Conservation (phyloP, 768 basidiomycete genomes). For the Xanthoconium stramineum region DNA sequence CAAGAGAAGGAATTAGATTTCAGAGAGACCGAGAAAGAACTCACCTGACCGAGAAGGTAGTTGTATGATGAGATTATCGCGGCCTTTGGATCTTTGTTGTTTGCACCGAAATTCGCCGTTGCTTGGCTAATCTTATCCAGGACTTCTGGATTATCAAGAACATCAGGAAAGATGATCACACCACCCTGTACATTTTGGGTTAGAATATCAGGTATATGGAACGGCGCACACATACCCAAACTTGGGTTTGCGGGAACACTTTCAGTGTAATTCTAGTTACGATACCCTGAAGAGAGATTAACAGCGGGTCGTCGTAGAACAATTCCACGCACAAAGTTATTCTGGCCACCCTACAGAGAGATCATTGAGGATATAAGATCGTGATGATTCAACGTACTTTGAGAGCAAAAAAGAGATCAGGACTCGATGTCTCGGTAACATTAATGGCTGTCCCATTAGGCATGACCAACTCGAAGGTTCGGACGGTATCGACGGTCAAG, state of each 20-base stretch:
- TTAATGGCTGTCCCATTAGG: conserved; percentile 37
- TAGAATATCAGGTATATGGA: background rate
- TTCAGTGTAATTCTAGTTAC: conserved; percentile 56
- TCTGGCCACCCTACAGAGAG: conserved; percentile 49
- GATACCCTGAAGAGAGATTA: conserved; percentile 40
- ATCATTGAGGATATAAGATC: background rate
- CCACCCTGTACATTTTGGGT: conserved; percentile 42
- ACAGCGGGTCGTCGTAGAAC: background rate
- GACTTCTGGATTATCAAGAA: background rate
- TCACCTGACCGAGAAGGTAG: conserved; percentile 1
- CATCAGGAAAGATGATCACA: conserved; percentile 31
- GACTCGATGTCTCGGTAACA: conserved; percentile 34
- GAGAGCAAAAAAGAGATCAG: conserved; percentile 28
- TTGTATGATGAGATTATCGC: conserved; percentile 44
- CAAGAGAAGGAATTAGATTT: background rate
- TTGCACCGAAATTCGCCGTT: conserved; percentile 19
- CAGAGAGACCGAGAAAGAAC: too few species aligned
- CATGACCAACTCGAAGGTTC: conserved; percentile 52
- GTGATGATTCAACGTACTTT: conserved; percentile 27
- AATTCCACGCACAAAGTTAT: conserved; percentile 48
- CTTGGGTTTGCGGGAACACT: conserved; percentile 49
- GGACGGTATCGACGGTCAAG: conserved; percentile 51
- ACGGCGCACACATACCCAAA: conserved; percentile 48
- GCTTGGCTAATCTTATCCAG: conserved; percentile 16
- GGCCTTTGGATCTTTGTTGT: conserved; percentile 22